Evolutionary conservation across 768 basidiomycete genomes (phyloP).

Genomic region (Pleurotus citrinopileatus): DNA sequence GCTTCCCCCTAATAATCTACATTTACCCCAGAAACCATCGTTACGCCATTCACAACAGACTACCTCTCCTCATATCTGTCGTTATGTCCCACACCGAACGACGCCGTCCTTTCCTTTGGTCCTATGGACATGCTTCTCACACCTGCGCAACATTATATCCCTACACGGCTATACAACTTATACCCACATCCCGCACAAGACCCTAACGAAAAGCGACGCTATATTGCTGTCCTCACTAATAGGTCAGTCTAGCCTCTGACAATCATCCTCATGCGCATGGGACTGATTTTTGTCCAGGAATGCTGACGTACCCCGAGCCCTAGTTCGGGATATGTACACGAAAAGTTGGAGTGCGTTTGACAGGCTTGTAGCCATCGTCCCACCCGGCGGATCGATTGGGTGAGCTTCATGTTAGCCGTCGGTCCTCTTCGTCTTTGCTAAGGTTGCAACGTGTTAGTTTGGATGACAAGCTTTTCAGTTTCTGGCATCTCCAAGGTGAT

Average conservation of each 20-base stretch:
- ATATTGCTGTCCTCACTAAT: constrained; percentile 69
- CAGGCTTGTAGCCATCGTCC: constrained; percentile 82
- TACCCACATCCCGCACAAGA: constrained; percentile 85
- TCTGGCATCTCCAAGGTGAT: constrained; percentile 84
- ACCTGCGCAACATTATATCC: constrained; percentile 71
- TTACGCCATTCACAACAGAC: constrained; percentile 77
- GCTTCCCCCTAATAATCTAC: neutral
- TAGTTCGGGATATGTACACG: constrained; percentile 88
- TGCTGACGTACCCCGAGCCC: constrained; percentile 78
- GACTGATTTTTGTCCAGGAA: constrained; percentile 44
- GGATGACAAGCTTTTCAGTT: constrained; percentile 89
- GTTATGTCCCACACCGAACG: constrained; percentile 64
- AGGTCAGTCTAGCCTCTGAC: constrained; percentile 39
- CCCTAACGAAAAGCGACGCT: constrained; percentile 66
- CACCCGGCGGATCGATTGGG: constrained; percentile 90
- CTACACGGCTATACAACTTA: constrained; percentile 71
- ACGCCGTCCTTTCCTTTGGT: constrained; percentile 77
- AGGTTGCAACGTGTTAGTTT: no score
- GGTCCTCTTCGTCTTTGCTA: no score
- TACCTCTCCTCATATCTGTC: constrained; percentile 77
- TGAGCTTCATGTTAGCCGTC: constrained; percentile 30
- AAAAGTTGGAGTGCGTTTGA: constrained; percentile 94
- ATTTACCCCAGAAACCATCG: constrained; percentile 52
- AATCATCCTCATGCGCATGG: neutral
- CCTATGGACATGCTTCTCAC: constrained; percentile 78